Evolutionary conservation across 2,329 filamentous ascomycete genomes (phyloP).

Genomic region (Lasiodiplodia sp.): DNA sequence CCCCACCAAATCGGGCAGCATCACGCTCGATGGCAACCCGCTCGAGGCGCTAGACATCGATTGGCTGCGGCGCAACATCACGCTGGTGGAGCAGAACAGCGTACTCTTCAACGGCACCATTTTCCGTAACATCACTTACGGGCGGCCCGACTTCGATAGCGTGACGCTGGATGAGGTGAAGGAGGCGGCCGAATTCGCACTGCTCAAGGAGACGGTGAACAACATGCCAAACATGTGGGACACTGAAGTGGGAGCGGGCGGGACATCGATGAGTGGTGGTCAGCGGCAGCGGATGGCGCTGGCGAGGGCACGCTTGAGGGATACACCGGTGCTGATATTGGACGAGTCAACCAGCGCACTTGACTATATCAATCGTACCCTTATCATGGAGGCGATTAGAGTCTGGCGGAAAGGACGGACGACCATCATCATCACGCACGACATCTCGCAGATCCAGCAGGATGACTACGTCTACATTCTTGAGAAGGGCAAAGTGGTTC

Average conservation of each 20-base stretch:
- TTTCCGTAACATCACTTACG: slow-evolving; percentile 79
- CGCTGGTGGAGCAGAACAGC: slow-evolving; percentile 82
- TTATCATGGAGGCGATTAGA: slow-evolving; percentile 78
- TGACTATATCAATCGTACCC: slow-evolving; percentile 72
- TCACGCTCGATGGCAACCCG: slow-evolving; percentile 71
- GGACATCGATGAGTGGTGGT: slow-evolving; percentile 78
- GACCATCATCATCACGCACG: slow-evolving; percentile 92
- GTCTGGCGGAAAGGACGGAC: slow-evolving; percentile 81
- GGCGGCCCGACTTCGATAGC: slow-evolving; percentile 58
- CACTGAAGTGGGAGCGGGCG: slow-evolving; percentile 74
- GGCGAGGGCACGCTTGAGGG: slow-evolving; percentile 76
- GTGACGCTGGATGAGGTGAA: slow-evolving; percentile 65
- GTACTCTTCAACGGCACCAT: slow-evolving; percentile 84
- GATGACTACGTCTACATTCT: slow-evolving; percentile 83
- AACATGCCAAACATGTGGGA: slow-evolving; percentile 73
- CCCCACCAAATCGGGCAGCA: slow-evolving; percentile 67
- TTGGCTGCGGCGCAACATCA: slow-evolving; percentile 82
- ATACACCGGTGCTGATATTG: slow-evolving; percentile 81
- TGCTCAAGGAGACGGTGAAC: slow-evolving; percentile 72
- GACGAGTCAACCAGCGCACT: slow-evolving; percentile 90
- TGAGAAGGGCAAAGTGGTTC: slow-evolving; percentile 71
- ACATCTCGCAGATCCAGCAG: slow-evolving; percentile 75
- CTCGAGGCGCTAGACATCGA: slow-evolving; percentile 67
- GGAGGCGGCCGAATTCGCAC: slow-evolving; percentile 69
- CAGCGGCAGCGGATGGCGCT: slow-evolving; percentile 84